Percentiles rank a stretch among this genome's conserved stretches.
phyloP scores from a whole-genome alignment of 75 land plant species.

The Picea glauca region DNA sequence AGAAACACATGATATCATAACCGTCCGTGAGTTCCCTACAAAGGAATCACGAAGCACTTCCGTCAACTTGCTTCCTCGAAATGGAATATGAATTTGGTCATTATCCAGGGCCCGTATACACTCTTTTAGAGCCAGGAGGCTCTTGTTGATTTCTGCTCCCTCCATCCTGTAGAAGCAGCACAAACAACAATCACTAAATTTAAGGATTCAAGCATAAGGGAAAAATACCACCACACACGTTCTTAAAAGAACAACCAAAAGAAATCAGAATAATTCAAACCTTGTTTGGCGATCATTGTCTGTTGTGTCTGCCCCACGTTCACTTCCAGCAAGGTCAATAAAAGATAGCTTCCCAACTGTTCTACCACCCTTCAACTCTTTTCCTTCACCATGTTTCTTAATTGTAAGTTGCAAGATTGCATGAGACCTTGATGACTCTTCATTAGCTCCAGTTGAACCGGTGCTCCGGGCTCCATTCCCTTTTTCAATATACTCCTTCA shows the following conservation, averaged over 20 bases:
- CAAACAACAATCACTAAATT: not conserved
- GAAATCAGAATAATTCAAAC: slow-evolving; percentile 20
- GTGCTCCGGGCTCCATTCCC: slow-evolving; percentile 94
- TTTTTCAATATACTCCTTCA: slow-evolving; percentile 93
- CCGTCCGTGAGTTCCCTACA: slow-evolving; percentile 97
- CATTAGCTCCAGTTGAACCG: slow-evolving; percentile 99
- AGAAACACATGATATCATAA: slow-evolving; percentile 99
- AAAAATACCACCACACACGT: not conserved
- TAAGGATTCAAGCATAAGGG: not conserved
- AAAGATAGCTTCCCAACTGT: slow-evolving; percentile 93
- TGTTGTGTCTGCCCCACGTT: slow-evolving; percentile 99
- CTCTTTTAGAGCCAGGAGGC: slow-evolving; percentile 95
- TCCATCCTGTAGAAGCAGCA: slow-evolving; percentile 66
- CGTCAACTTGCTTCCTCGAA: slow-evolving; percentile 98
- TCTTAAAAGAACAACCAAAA: not conserved
- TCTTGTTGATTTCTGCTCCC: slow-evolving; percentile 99
- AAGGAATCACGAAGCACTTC: slow-evolving; percentile 99
- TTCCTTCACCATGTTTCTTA: slow-evolving; percentile 70
- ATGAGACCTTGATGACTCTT: slow-evolving; percentile 99
- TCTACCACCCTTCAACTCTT: slow-evolving; percentile 50
- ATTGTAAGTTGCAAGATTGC: slow-evolving; percentile 93
- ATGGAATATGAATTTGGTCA: slow-evolving; percentile 98
- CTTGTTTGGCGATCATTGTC: slow-evolving; percentile 99
- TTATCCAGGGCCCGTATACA: slow-evolving; percentile 99
- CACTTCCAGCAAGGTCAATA: slow-evolving; percentile 99